Percentiles rank a stretch among this genome's conserved stretches.
phyloP scores from a whole-genome alignment of 345 rosid species.

The Hibiscus mutabilis region DNA sequence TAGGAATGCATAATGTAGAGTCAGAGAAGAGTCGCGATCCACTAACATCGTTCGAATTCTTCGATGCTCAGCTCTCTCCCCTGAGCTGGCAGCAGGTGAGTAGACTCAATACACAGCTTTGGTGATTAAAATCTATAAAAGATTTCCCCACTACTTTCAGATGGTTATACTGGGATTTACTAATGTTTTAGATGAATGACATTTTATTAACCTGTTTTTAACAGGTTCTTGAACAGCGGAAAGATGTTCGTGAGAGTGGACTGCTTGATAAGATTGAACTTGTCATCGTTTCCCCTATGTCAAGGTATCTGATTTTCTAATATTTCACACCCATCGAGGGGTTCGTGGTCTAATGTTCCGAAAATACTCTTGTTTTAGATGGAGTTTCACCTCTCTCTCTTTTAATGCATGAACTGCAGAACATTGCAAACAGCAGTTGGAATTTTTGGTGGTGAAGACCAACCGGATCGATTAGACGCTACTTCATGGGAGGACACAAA shows the following conservation, averaged over 20 bases:
- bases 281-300: constrained; percentile 58
- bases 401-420: constrained; percentile 26
- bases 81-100: constrained; percentile 79
- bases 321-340: background rate
- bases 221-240: constrained; percentile 52
- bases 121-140: background rate
- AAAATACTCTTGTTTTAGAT: background rate
- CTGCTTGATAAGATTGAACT: constrained; percentile 38
- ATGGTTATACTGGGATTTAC: background rate
- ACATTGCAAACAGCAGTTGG: constrained; percentile 75
- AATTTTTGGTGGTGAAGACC: constrained; percentile 41
- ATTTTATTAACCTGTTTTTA: background rate
- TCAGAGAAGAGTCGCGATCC: constrained; percentile 45
- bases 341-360: background rate
- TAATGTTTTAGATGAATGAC: background rate
- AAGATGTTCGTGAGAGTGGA: constrained; percentile 43
- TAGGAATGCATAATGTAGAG: constrained; percentile 76
- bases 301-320: constrained; percentile 34
- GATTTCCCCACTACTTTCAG: no score
- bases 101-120: no score
- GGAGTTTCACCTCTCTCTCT: background rate
- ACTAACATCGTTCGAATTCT: constrained; percentile 41
- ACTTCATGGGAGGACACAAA: constrained; percentile 31
- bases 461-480: constrained; percentile 24
- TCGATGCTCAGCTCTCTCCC: constrained; percentile 73